Percentiles rank a stretch among this genome's conserved stretches.
These are phyloP conservation scores for Aphanomyces cochlioides DNA, from an alignment of 352 stramenopile genomes.

Conservation along the genomic window DNA sequence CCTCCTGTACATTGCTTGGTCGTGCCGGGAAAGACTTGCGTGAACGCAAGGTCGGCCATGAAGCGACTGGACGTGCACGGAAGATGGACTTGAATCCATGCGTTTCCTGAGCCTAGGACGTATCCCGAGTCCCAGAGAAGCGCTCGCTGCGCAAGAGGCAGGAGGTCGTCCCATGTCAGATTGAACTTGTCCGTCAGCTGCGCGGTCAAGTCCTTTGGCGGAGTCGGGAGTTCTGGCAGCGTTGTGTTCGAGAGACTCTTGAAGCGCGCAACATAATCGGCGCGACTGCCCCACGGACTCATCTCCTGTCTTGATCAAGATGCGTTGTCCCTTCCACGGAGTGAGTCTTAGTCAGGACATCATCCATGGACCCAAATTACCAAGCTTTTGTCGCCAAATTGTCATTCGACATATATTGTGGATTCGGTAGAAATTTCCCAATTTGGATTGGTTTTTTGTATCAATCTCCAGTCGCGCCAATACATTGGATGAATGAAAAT, in stretches of 20 bases:
- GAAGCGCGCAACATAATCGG: conserved; percentile 12
- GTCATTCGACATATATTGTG: no score
- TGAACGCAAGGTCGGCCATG: conserved; percentile 64
- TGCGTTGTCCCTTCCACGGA: neutral
- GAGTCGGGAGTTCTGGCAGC: neutral
- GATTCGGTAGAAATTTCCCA: no score
- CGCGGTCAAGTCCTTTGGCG: neutral
- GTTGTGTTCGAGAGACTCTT: neutral
- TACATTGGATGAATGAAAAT: no score
- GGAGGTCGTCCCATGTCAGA: conserved; percentile 49
- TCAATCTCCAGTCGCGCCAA: no score
- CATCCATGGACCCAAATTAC: no score
- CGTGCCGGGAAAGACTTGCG: conserved; percentile 42
- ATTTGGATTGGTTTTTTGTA: no score
- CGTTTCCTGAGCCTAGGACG: conserved; percentile 39
- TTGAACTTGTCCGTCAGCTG: neutral
- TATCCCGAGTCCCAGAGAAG: conserved; percentile 70
- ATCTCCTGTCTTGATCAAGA: neutral
- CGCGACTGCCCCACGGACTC: conserved; percentile 8
- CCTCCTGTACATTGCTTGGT: neutral
- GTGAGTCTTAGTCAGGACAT: no score
- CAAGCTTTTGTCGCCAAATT: no score
- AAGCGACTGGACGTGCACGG: conserved; percentile 40
- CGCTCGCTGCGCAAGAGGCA: conserved; percentile 55
- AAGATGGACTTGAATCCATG: neutral